Base-by-base conservation (phyloP, 768 basidiomycete genomes). In the Agaricus sinodeliciosus region DNA sequence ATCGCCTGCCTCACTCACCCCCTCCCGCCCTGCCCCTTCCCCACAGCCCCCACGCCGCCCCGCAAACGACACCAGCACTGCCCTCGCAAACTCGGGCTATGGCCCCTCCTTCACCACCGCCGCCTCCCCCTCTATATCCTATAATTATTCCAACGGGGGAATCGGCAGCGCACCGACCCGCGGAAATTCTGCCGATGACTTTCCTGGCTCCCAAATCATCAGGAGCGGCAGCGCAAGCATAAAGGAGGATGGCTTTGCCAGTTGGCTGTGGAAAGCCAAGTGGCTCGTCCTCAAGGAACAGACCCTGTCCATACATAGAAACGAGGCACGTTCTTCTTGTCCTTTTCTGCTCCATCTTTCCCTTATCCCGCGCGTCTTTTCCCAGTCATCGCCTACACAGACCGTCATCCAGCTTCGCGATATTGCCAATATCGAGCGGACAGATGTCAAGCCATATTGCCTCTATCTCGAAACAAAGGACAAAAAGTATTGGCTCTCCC, bases 391-490 rank as follows among this genome's bases (percentile, higher is more conserved):
- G 27, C 76, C 76, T 6, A 70, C 74, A 41, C 87, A 90, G 61
- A 79, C 70, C 43, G 60, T 78, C 52, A 82, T 95, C 58, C 64
- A 71, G 46, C 75, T 95, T 18, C 75, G 78, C 27, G 93, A 94
- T 58, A 85, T 99, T 57, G 71, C 84, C 26, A 89, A 85, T 61
- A 84, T 98, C 61, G 91, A 94, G 64, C 85, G 95, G 11, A 92
- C 87, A 47, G 94, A 99, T 65, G 70, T 93, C 59, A 96, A 96
- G 66, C 93, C 94, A 0, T 98, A 95, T 64, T 98, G 95, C 63
- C 72, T 99, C 0, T 72, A 92, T 13, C 68, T 99, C 18, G 91
- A 94, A 62, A 84, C 87, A 4, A 88, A 85, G 61, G 87, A 92
- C 53, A 90, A 87, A 65, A 82, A 86, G 36, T 86, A 81, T 63